Evolutionary conservation across 148 eudicot genomes (phyloP).

Genomic region (Silene conica): DNA sequence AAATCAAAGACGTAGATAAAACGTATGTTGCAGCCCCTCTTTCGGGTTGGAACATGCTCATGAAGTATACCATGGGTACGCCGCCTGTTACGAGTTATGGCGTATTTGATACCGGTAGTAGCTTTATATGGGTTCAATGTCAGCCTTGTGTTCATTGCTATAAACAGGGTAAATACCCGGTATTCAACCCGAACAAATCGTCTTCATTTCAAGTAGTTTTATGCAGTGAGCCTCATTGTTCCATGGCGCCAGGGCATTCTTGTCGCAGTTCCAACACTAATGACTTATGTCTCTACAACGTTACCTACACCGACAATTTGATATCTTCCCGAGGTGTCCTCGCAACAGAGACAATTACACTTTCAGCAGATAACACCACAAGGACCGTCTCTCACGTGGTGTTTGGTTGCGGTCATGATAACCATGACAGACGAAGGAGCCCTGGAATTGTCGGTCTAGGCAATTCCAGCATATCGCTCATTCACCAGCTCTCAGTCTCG

Average conservation of each 20-base stretch:
- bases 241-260: conserved; percentile 18
- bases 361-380: conserved; percentile 21
- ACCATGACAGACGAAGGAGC: conserved; percentile 10
- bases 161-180: conserved; percentile 21
- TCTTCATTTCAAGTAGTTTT: conserved; percentile 21
- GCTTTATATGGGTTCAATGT: conserved; percentile 33
- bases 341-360: conserved; percentile 19
- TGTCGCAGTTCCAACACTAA: conserved; percentile 19
- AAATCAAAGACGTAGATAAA: conserved; percentile 5
- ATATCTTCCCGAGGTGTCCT: conserved; percentile 20
- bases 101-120: conserved; percentile 29
- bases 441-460: conserved; percentile 32
- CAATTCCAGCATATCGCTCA: conserved; percentile 16
- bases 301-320: conserved; percentile 13
- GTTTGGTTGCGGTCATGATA: conserved; percentile 31
- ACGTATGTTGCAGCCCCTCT: conserved; percentile 23
- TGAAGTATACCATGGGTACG: conserved; percentile 27
- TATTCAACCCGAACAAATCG: conserved; percentile 25
- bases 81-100: conserved; percentile 23
- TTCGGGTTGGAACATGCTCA: conserved; percentile 31
- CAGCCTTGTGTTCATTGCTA: conserved; percentile 25
- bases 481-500: conserved; percentile 23
- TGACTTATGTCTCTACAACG: conserved; percentile 20
- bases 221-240: conserved; percentile 9
- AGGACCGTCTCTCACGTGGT: conserved; percentile 11